Evolutionary conservation across 208 protist species (phyloP).

Genomic region (Trypanosoma vivax): DNA sequence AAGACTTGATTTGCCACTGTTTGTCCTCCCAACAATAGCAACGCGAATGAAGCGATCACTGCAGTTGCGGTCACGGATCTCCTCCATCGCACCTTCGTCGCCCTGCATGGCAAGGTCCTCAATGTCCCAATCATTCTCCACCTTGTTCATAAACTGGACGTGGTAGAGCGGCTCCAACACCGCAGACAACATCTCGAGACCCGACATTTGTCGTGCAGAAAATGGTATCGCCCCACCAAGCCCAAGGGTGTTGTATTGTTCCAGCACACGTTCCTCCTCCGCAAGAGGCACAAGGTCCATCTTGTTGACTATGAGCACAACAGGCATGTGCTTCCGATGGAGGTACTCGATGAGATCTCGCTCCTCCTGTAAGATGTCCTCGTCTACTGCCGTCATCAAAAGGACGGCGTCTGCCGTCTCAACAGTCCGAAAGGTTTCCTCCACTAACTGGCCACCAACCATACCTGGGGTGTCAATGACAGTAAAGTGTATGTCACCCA

Average conservation of each 20-base stretch:
- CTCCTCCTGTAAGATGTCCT: constrained; percentile 58
- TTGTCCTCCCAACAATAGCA: constrained; percentile 88
- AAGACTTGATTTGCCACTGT: constrained; percentile 91
- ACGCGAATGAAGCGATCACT: constrained; percentile 83
- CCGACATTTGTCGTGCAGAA: constrained; percentile 51
- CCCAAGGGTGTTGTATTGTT: constrained; percentile 51
- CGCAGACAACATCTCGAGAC: constrained; percentile 66
- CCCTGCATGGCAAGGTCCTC: constrained; percentile 79
- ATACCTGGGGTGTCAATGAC: constrained; percentile 87
- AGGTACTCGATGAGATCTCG: constrained; percentile 57
- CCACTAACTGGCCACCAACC: constrained; percentile 63
- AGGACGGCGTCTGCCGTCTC: constrained; percentile 79
- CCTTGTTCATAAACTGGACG: constrained; percentile 63
- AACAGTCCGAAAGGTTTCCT: constrained; percentile 79
- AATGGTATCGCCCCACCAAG: constrained; percentile 73
- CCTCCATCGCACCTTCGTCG: constrained; percentile 82
- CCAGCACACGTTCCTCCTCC: constrained; percentile 44
- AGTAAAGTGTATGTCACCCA: constrained; percentile 81
- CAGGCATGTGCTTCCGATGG: constrained; percentile 62
- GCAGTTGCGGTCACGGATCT: constrained; percentile 80
- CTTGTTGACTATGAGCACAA: constrained; percentile 82
- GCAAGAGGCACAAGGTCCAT: constrained; percentile 71
- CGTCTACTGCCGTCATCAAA: constrained; percentile 71
- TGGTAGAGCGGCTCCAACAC: constrained; percentile 76
- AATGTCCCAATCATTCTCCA: constrained; percentile 85